Evolutionary conservation across 768 basidiomycete genomes (phyloP).

Genomic region (Hericium alpestre): DNA sequence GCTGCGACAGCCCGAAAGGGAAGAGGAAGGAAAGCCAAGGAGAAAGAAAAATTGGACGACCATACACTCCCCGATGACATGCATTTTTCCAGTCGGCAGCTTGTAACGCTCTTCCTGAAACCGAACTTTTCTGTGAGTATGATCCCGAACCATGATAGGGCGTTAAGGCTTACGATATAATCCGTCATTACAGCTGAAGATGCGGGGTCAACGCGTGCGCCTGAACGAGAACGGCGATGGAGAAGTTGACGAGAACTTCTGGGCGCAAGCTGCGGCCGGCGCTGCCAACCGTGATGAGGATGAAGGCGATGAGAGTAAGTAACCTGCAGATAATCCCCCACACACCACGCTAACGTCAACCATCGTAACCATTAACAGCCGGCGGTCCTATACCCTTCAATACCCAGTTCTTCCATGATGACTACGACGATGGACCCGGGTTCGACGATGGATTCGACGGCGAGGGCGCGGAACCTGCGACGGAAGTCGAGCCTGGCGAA

Average conservation of each 20-base stretch:
- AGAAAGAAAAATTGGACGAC: slow-evolving; percentile 56
- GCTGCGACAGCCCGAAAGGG: slow-evolving; percentile 31
- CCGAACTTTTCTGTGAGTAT: slow-evolving; percentile 81
- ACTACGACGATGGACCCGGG: slow-evolving; percentile 65
- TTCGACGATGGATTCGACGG: slow-evolving; percentile 61
- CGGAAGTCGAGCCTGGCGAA: slow-evolving; percentile 55
- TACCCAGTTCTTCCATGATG: slow-evolving; percentile 96
- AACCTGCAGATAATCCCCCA: background rate
- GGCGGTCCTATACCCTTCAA: slow-evolving; percentile 72
- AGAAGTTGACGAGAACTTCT: slow-evolving; percentile 92
- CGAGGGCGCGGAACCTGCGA: slow-evolving; percentile 23
- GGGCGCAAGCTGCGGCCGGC: slow-evolving; percentile 89
- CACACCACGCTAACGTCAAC: background rate
- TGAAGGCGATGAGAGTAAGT: slow-evolving; percentile 55
- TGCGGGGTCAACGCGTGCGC: slow-evolving; percentile 64
- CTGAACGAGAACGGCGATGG: slow-evolving; percentile 59
- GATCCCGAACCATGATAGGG: background rate
- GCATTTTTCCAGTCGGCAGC: slow-evolving; percentile 87
- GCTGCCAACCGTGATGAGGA: slow-evolving; percentile 51
- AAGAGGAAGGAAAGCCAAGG: slow-evolving; percentile 36
- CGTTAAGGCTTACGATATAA: background rate
- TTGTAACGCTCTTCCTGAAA: slow-evolving; percentile 90
- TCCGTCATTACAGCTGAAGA: slow-evolving; percentile 52
- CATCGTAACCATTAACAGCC: slow-evolving; percentile 19
- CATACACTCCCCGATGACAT: slow-evolving; percentile 90